phyloP scores from a whole-genome alignment of 139 green algal species.

The Picochlorum costavermella region DNA sequence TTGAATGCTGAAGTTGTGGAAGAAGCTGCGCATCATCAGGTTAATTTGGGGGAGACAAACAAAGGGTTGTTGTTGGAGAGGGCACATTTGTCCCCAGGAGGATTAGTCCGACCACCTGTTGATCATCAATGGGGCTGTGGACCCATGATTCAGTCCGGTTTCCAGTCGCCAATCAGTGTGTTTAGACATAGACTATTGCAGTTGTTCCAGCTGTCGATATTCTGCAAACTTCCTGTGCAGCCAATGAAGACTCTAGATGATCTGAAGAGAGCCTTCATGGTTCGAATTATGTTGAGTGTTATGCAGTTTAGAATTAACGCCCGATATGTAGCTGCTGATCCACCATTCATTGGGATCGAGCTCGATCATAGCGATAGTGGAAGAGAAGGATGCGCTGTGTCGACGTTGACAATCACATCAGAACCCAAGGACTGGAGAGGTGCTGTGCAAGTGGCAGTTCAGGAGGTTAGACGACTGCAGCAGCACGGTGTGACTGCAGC shows the following conservation, averaged over 20 bases:
- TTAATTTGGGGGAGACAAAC: background rate
- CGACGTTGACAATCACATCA: conserved; percentile 83
- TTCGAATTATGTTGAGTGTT: conserved; percentile 81
- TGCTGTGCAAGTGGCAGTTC: conserved; percentile 48
- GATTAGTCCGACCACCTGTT: conserved; percentile 74
- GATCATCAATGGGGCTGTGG: conserved; percentile 65
- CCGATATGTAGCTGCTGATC: conserved; percentile 47
- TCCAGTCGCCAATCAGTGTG: conserved; percentile 49
- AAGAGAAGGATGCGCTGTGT: conserved; percentile 89
- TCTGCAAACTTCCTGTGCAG: conserved; percentile 91
- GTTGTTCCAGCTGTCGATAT: conserved; percentile 88
- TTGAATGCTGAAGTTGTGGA: conserved; percentile 8
- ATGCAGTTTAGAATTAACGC: conserved; percentile 87
- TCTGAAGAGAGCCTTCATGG: conserved; percentile 63
- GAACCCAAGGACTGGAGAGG: conserved; percentile 83
- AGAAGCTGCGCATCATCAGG: background rate
- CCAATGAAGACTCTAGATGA: conserved; percentile 62
- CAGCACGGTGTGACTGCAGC: conserved; percentile 73
- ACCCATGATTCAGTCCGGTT: conserved; percentile 16
- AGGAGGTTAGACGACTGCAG: conserved; percentile 85
- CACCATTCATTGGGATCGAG: conserved; percentile 82
- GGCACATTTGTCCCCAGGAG: background rate
- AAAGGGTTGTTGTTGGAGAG: conserved; percentile 2
- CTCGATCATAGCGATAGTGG: conserved; percentile 81
- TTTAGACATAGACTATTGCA: conserved; percentile 94